Evolutionary conservation across 164 flowering plant species (phyloP).

Genomic region (Aristolochia californica): DNA sequence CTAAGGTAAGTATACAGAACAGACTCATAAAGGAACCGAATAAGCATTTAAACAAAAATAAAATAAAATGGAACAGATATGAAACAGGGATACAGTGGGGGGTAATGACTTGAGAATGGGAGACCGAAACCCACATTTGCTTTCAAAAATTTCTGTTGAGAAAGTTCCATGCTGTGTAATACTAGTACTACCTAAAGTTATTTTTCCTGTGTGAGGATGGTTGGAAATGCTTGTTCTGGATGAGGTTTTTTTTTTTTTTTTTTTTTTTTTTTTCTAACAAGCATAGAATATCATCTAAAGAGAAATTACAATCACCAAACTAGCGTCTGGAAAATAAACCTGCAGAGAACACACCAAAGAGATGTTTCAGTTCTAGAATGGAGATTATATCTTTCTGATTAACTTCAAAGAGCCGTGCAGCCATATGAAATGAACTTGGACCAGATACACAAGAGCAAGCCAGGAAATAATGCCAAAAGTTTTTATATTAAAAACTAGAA

Average conservation of each 20-base stretch:
- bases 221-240: not conserved
- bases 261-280: not conserved
- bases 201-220: not conserved
- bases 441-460: not conserved
- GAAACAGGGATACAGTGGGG: no score
- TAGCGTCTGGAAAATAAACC: constrained; percentile 64
- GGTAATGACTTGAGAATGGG: no score
- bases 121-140: no score
- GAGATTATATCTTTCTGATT: constrained; percentile 6
- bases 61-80: no score
- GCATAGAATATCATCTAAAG: constrained; percentile 2
- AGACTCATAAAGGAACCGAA: no score
- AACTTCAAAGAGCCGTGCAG: no score
- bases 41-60: no score
- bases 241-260: not conserved
- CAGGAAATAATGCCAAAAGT: no score
- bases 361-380: constrained; percentile 45
- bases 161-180: no score
- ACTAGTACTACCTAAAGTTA: no score
- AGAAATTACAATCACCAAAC: constrained; percentile 21
- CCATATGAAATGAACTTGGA: not conserved
- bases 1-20: no score
- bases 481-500: not conserved
- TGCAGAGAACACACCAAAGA: constrained; percentile 63
- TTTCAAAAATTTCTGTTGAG: no score